Evolutionary conservation across 768 basidiomycete species (phyloP).

Genomic region (Lactifluus echinatus): DNA sequence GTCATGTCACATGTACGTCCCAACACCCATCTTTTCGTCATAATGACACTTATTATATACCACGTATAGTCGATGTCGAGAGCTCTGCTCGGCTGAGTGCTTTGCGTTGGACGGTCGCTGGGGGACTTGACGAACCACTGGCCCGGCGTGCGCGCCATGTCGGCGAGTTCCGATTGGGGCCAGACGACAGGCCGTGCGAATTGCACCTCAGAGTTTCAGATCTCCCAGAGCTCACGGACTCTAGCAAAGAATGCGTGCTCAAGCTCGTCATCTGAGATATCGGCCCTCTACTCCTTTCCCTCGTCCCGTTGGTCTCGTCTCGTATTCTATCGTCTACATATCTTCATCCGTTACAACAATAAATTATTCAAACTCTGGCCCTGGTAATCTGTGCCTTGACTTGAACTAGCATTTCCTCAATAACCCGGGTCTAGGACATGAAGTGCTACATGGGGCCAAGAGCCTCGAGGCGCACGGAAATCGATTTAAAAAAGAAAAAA

Average conservation of each 20-base stretch:
- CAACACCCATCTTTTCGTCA: too few species aligned
- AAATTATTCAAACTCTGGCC: too few species aligned
- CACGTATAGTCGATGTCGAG: background rate
- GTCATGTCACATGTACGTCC: background rate
- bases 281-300: too few species aligned
- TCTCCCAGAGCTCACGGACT: background rate
- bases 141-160: background rate
- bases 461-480: too few species aligned
- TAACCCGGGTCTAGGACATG: too few species aligned
- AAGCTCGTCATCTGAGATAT: background rate
- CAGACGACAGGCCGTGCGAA: background rate
- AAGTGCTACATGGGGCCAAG: too few species aligned
- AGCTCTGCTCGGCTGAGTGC: conserved; percentile 1
- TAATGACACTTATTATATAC: background rate
- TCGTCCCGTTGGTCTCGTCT: background rate
- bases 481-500: too few species aligned
- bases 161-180: background rate
- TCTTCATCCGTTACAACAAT: too few species aligned
- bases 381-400: too few species aligned
- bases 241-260: background rate
- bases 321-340: too few species aligned
- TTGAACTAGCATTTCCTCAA: too few species aligned
- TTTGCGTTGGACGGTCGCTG: conserved; percentile 4
- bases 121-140: background rate
- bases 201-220: background rate